These are phyloP conservation scores for Tulasnella sp. DNA, from an alignment of 768 basidiomycete genomes.

Conservation along the genomic window DNA sequence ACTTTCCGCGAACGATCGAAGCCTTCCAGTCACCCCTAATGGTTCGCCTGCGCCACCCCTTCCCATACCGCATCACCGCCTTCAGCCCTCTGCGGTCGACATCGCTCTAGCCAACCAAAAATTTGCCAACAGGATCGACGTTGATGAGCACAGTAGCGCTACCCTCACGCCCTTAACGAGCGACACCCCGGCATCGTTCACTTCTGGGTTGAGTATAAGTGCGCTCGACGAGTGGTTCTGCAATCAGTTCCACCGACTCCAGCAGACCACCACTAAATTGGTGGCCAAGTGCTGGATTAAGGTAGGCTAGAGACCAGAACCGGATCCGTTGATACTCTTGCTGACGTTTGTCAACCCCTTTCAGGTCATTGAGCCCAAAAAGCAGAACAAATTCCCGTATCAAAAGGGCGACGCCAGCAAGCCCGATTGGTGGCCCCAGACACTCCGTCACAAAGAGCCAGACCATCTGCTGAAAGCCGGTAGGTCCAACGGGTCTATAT, in stretches of 20 bases:
- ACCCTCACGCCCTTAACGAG: conserved; percentile 22
- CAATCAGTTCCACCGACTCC: conserved; percentile 25
- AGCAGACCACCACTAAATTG: conserved; percentile 29
- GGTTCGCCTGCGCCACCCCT: neutral
- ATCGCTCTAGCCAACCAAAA: conserved; percentile 10
- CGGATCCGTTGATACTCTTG: too few relatives aligned
- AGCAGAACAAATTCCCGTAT: conserved; percentile 31
- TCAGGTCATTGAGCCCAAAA: conserved; percentile 30
- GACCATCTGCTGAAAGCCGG: conserved; percentile 32
- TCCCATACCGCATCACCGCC: neutral
- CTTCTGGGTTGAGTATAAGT: conserved; percentile 22
- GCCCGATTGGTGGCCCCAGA: conserved; percentile 33
- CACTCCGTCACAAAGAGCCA: conserved; percentile 31
- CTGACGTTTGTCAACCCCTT: too few relatives aligned
- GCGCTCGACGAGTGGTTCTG: conserved; percentile 26
- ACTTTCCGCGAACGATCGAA: neutral
- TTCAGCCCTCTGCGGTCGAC: conserved; percentile 2
- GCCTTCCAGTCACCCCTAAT: neutral
- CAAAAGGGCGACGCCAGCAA: conserved; percentile 30
- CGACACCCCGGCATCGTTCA: conserved; percentile 19
- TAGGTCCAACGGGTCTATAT: conserved; percentile 19
- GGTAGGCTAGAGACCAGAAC: too few relatives aligned
- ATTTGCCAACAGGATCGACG: conserved; percentile 8
- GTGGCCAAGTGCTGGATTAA: conserved; percentile 34
- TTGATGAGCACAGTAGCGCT: conserved; percentile 2